phyloP scores from a whole-genome alignment of 768 basidiomycete species.

The Baorangia bicolor region DNA sequence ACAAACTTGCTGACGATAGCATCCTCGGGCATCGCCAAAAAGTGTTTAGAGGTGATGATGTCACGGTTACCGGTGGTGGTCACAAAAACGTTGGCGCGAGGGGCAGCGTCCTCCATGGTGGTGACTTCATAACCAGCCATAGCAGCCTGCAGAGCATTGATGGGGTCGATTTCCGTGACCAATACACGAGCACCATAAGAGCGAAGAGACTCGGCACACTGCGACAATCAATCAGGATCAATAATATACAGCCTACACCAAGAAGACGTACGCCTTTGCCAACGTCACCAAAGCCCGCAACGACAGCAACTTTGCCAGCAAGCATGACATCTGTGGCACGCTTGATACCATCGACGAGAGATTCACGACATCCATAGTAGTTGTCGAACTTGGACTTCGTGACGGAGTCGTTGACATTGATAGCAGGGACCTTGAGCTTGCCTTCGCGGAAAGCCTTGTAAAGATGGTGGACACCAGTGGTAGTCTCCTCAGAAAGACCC shows the following conservation, averaged over 20 bases:
- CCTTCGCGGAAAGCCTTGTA: conserved; percentile 98
- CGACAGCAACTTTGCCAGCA: conserved; percentile 98
- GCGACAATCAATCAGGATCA: conserved; percentile 3
- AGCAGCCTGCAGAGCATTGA: conserved; percentile 99
- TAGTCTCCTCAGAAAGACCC: conserved; percentile 98
- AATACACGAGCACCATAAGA: conserved; percentile 98
- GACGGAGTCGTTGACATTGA: conserved; percentile 99
- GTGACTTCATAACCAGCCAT: conserved; percentile 99
- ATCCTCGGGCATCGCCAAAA: conserved; percentile 93
- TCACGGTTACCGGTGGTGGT: conserved; percentile 99
- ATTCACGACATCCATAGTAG: conserved; percentile 99
- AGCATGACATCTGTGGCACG: conserved; percentile 99
- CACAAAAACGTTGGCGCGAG: conserved; percentile 87
- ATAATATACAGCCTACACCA: background rate
- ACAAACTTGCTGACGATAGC: conserved; percentile 97
- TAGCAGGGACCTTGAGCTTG: conserved; percentile 94
- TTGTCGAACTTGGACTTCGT: conserved; percentile 99
- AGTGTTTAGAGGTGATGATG: conserved; percentile 92
- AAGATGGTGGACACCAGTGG: conserved; percentile 98
- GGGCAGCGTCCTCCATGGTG: conserved; percentile 97
- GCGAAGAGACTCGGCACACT: conserved; percentile 96
- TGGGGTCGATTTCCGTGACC: conserved; percentile 98
- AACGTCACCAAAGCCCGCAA: conserved; percentile 98
- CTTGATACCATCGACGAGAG: conserved; percentile 99
- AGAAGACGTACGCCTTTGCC: conserved; percentile 87